Evolutionary conservation across 805 yeast species (phyloP).

Genomic region (Suhomyces sp.): DNA sequence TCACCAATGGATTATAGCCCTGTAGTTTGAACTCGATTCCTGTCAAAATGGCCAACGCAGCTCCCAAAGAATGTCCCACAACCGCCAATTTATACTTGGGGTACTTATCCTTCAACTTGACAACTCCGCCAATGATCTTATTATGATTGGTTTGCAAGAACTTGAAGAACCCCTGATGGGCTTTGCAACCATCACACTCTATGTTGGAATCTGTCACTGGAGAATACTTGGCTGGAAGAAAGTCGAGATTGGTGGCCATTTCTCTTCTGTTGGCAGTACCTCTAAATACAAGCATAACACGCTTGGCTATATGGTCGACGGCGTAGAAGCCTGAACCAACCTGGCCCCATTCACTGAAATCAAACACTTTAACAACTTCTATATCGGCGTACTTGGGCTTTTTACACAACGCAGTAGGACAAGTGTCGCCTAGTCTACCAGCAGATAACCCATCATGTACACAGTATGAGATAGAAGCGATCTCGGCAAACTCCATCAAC

Average conservation of each 20-base stretch:
- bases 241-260: slow-evolving; percentile 58
- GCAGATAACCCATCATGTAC: slow-evolving; percentile 25
- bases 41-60: slow-evolving; percentile 60
- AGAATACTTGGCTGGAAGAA: slow-evolving; percentile 43
- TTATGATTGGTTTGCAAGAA: slow-evolving; percentile 43
- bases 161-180: slow-evolving; percentile 63
- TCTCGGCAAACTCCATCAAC: slow-evolving; percentile 31
- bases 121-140: slow-evolving; percentile 32
- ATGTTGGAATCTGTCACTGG: slow-evolving; percentile 30
- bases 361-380: slow-evolving; percentile 37
- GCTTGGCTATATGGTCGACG: slow-evolving; percentile 42
- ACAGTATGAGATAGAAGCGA: slow-evolving; percentile 39
- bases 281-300: slow-evolving; percentile 53
- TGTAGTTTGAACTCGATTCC: slow-evolving; percentile 58
- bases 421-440: slow-evolving; percentile 24
- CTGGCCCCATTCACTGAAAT: slow-evolving; percentile 42
- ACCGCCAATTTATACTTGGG: slow-evolving; percentile 52
- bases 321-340: slow-evolving; percentile 56
- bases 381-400: slow-evolving; percentile 21
- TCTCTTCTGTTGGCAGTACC: slow-evolving; percentile 64
- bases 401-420: slow-evolving; percentile 26
- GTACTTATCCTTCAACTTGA: slow-evolving; percentile 29
- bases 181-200: slow-evolving; percentile 50
- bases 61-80: slow-evolving; percentile 78
- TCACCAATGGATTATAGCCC: slow-evolving; percentile 53